A percentile compares a stretch with the other conserved stretches of the same genome.
Evolutionary conservation across 2,329 filamentous ascomycete genomes (phyloP).

Genomic region (Chrysoporthe puriensis): DNA sequence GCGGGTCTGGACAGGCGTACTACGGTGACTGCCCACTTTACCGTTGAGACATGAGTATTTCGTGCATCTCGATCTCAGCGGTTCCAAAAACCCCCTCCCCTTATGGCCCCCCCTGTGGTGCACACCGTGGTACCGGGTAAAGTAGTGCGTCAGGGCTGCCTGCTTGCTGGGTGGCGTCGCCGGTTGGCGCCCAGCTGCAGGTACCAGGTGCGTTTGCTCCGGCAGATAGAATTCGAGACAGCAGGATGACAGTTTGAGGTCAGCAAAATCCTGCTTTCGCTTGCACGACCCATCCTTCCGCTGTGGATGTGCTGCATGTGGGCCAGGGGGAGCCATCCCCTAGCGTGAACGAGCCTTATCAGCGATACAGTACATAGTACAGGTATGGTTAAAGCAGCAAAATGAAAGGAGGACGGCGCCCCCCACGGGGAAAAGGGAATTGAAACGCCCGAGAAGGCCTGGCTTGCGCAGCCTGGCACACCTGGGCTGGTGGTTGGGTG

Average conservation of each 20-base stretch:
- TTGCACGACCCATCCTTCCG: not conserved
- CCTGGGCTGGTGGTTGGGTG: too few species aligned
- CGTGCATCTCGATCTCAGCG: not conserved
- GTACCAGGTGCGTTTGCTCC: slow-evolving; percentile 20
- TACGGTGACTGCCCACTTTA: too few species aligned
- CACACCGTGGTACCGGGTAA: not conserved
- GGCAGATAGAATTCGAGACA: slow-evolving; percentile 2
- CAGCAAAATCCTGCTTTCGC: not conserved
- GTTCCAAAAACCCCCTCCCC: not conserved
- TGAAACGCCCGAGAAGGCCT: not conserved
- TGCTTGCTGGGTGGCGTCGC: not conserved
- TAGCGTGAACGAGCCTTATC: not conserved
- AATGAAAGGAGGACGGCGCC: slow-evolving; percentile 2
- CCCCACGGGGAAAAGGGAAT: slow-evolving; percentile 3
- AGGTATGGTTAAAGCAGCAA: not conserved
- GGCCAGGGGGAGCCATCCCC: not conserved
- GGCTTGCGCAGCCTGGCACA: not conserved
- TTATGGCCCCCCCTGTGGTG: not conserved
- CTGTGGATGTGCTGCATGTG: not conserved
- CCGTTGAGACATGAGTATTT: not conserved
- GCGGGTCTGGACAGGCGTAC: too few species aligned
- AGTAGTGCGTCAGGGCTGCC: not conserved
- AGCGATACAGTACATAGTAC: not conserved
- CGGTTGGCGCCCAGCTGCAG: slow-evolving; percentile 14
- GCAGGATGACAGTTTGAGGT: not conserved